Conservation (phyloP, 2,329 filamentous ascomycete species). For the Nigrospora osmanthi region DNA sequence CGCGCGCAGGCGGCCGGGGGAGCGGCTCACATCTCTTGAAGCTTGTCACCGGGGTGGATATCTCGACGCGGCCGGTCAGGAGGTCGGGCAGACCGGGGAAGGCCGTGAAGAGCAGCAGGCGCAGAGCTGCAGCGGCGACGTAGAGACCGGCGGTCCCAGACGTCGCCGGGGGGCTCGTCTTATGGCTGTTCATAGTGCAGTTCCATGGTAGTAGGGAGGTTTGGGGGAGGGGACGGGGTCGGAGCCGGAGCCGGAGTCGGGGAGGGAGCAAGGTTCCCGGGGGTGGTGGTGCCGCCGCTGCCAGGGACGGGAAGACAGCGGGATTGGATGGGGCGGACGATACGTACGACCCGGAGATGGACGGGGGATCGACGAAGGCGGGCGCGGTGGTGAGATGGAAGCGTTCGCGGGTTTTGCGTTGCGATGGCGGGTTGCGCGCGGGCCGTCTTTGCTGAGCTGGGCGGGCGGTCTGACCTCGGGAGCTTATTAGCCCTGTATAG, state of each 20-base stretch:
- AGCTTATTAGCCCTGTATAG: too few relatives aligned
- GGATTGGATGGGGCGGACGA: too few relatives aligned
- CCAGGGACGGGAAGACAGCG: too few relatives aligned
- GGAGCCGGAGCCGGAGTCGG: not conserved
- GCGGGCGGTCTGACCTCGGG: too few relatives aligned
- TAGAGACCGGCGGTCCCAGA: slow-evolving; percentile 58
- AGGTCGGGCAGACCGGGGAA: slow-evolving; percentile 82
- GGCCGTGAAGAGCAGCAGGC: slow-evolving; percentile 69
- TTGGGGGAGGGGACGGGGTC: not conserved
- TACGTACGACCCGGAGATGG: slow-evolving; percentile 2
- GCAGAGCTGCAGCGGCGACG: slow-evolving; percentile 65
- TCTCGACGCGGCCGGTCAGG: slow-evolving; percentile 85
- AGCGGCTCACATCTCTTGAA: slow-evolving; percentile 80
- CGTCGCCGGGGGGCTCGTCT: slow-evolving; percentile 32
- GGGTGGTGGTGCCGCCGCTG: too few relatives aligned
- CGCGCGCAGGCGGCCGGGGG: not conserved
- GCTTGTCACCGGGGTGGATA: slow-evolving; percentile 94
- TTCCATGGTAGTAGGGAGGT: slow-evolving; percentile 17
- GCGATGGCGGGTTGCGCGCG: too few relatives aligned
- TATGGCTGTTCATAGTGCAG: slow-evolving; percentile 21
- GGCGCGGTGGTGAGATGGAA: slow-evolving; percentile 36
- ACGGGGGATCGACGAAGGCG: slow-evolving; percentile 37
- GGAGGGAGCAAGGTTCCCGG: not conserved
- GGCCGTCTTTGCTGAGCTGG: too few relatives aligned
- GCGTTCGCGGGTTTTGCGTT: too few relatives aligned